Percentiles rank a stretch among this genome's conserved stretches.
Conservation (phyloP, 805 yeast genomes). For the Citeromyces nyonsensis region DNA sequence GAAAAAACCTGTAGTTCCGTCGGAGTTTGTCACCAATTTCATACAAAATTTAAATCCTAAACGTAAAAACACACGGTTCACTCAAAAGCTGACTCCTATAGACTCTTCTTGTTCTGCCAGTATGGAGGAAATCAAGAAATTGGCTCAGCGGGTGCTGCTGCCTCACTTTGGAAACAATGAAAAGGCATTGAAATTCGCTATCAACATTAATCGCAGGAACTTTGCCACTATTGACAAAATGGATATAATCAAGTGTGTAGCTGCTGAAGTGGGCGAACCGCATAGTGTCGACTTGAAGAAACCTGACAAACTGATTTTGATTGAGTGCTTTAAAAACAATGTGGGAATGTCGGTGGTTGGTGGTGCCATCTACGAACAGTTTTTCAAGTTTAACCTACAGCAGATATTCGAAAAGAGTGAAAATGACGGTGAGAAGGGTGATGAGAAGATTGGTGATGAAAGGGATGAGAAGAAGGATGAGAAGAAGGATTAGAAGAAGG, state of each 20-base stretch:
- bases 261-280: conserved; percentile 53
- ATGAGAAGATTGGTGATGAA: too few relatives aligned
- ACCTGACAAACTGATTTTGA: conserved; percentile 63
- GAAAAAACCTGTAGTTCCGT: conserved; percentile 69
- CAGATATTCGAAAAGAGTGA: conserved; percentile 32
- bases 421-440: too few relatives aligned
- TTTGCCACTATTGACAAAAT: conserved; percentile 59
- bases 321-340: conserved; percentile 80
- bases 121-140: conserved; percentile 44
- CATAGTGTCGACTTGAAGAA: conserved; percentile 71
- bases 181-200: conserved; percentile 46
- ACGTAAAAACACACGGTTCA: conserved; percentile 48
- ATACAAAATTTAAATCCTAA: conserved; percentile 45
- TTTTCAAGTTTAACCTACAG: conserved; percentile 64
- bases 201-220: conserved; percentile 66
- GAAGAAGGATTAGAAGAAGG: too few relatives aligned
- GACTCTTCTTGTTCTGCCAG: conserved; percentile 61
- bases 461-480: too few relatives aligned
- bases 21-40: conserved; percentile 42
- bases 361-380: conserved; percentile 30
- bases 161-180: conserved; percentile 37
- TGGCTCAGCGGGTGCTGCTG: conserved; percentile 42
- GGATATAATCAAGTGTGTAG: conserved; percentile 61
- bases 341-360: conserved; percentile 79
- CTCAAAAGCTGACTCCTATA: conserved; percentile 74